These are phyloP conservation scores for Fraxinus excelsior DNA, from an alignment of 257 asterid species.

Conservation along the genomic window DNA sequence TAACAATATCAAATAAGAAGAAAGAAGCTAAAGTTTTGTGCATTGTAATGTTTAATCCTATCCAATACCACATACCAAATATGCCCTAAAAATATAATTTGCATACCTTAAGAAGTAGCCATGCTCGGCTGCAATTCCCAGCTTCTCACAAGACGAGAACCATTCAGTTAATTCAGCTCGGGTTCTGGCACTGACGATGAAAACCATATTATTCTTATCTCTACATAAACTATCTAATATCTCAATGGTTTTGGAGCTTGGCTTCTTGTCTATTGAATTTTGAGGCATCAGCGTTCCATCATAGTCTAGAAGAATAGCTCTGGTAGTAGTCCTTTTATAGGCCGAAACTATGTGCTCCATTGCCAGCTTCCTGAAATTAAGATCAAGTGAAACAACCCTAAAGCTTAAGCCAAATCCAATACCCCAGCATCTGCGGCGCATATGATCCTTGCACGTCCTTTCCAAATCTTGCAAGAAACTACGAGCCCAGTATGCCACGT, in stretches of 20 bases:
- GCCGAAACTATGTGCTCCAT: slow-evolving; percentile 93
- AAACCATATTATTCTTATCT: slow-evolving; percentile 72
- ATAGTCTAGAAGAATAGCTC: slow-evolving; percentile 80
- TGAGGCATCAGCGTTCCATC: slow-evolving; percentile 95
- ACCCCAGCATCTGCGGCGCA: slow-evolving; percentile 81
- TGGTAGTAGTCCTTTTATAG: slow-evolving; percentile 61
- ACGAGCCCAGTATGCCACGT: slow-evolving; percentile 89
- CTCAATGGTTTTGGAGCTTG: slow-evolving; percentile 65
- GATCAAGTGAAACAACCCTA: slow-evolving; percentile 85
- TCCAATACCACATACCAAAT: not conserved
- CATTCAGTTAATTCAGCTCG: slow-evolving; percentile 56
- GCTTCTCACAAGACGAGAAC: slow-evolving; percentile 73
- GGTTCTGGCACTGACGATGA: slow-evolving; percentile 67
- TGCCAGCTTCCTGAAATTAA: slow-evolving; percentile 72
- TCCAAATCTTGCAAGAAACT: slow-evolving; percentile 86
- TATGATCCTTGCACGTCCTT: slow-evolving; percentile 84
- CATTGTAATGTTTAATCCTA: not conserved
- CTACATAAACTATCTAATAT: slow-evolving; percentile 61
- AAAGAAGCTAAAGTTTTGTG: not conserved
- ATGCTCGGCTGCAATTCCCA: slow-evolving; percentile 91
- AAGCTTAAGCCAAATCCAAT: slow-evolving; percentile 86
- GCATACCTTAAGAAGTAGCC: slow-evolving; percentile 72
- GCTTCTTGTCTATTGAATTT: slow-evolving; percentile 78
- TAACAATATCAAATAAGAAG: not conserved
- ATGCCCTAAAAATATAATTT: not conserved